Percentiles rank a stretch among this genome's conserved stretches.
phyloP scores from a whole-genome alignment of 139 green algal species.

The Penium margaritaceum region DNA sequence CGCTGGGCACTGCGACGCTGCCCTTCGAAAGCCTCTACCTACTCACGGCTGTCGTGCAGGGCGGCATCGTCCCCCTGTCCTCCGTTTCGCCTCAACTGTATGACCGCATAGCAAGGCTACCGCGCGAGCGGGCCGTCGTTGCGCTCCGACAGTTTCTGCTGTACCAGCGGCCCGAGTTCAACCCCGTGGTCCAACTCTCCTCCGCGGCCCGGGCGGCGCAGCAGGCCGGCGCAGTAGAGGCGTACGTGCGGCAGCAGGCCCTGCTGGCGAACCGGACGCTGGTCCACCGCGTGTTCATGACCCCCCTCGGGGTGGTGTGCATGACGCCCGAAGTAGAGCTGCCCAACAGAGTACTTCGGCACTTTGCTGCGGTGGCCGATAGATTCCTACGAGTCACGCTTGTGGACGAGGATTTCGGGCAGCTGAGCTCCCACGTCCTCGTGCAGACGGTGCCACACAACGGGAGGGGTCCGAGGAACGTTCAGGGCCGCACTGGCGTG shows the following conservation, averaged over 20 bases:
- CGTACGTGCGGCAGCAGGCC: too few species aligned
- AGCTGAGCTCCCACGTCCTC: not conserved
- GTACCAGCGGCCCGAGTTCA: not conserved
- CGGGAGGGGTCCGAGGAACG: not conserved
- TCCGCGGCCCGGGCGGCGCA: too few species aligned
- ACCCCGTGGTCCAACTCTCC: not conserved
- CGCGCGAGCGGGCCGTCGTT: not conserved
- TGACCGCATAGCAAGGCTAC: not conserved
- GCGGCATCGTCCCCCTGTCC: not conserved
- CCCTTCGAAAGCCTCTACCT: not conserved
- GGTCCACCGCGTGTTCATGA: constrained; percentile 23
- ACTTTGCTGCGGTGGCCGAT: constrained; percentile 3
- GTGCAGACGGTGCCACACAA: not conserved
- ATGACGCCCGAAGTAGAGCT: constrained; percentile 19
- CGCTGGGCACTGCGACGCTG: not conserved
- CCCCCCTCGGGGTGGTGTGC: constrained; percentile 9
- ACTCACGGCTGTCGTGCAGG: not conserved
- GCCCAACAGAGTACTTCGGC: constrained; percentile 14
- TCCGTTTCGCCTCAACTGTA: not conserved
- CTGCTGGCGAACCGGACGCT: constrained; percentile 22
- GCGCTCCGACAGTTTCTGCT: not conserved
- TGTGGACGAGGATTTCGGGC: constrained; percentile 20
- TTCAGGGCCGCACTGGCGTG: not conserved
- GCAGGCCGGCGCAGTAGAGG: too few species aligned
- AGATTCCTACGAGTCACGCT: constrained; percentile 33